phyloP scores from a whole-genome alignment of 495 filamentous ascomycete species.

The Aspergillus wentii region DNA sequence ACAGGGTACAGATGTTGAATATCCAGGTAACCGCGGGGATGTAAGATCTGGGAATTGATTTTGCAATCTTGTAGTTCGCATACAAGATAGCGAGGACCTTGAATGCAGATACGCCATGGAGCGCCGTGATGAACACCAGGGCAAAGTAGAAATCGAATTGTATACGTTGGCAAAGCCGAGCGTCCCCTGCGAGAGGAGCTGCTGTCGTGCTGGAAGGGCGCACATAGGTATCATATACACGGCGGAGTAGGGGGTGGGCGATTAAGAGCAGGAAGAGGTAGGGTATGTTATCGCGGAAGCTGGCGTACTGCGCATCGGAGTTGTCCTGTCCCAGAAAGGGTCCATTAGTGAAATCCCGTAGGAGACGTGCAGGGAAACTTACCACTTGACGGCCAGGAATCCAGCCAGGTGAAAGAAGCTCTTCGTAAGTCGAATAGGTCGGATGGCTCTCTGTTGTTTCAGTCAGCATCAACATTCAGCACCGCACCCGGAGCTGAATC shows the following conservation, averaged over 20 bases:
- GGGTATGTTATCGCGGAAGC: slow-evolving; percentile 82
- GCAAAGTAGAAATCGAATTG: slow-evolving; percentile 84
- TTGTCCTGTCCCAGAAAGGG: slow-evolving; percentile 56
- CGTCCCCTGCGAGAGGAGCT: slow-evolving; percentile 55
- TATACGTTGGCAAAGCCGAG: slow-evolving; percentile 67
- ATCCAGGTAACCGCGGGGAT: slow-evolving; percentile 78
- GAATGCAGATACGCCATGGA: slow-evolving; percentile 80
- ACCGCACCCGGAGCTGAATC: not conserved
- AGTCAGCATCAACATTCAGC: slow-evolving; percentile 10
- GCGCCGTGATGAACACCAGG: slow-evolving; percentile 63
- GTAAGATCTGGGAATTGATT: slow-evolving; percentile 56
- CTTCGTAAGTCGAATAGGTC: slow-evolving; percentile 68
- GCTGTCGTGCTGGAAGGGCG: slow-evolving; percentile 19
- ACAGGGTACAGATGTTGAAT: slow-evolving; percentile 85
- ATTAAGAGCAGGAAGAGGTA: slow-evolving; percentile 66
- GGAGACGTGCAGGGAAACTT: slow-evolving; percentile 26
- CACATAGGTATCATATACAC: slow-evolving; percentile 52
- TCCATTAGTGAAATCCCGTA: not conserved
- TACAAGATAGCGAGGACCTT: slow-evolving; percentile 80
- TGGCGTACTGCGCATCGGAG: slow-evolving; percentile 83
- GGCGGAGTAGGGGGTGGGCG: slow-evolving; percentile 73
- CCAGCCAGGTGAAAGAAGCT: slow-evolving; percentile 76
- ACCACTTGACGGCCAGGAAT: slow-evolving; percentile 91
- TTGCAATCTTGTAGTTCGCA: slow-evolving; percentile 77
- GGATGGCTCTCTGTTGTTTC: slow-evolving; percentile 65